A percentile compares a stretch with the other conserved stretches of the same genome.
Evolutionary conservation across 306 rosid species (phyloP).

Genomic region (Acacia crassicarpa): DNA sequence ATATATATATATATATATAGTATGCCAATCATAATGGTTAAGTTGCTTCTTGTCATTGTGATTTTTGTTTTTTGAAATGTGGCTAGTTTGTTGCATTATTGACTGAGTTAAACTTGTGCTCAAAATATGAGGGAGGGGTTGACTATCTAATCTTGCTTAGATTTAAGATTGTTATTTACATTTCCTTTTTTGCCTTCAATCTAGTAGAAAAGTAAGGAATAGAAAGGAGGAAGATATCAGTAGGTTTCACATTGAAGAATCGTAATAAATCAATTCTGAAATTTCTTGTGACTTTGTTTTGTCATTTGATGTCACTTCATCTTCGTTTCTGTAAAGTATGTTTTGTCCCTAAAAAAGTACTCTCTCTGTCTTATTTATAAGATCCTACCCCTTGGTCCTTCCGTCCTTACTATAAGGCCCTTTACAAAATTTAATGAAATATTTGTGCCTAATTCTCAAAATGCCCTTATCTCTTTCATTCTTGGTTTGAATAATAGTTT

Average conservation of each 20-base stretch:
- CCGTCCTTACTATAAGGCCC: background rate
- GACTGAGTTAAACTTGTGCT: background rate
- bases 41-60: background rate
- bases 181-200: background rate
- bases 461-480: background rate
- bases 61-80: slow-evolving; percentile 12
- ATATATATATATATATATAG: background rate
- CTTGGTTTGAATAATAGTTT: background rate
- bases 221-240: background rate
- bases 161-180: slow-evolving; percentile 18
- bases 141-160: slow-evolving; percentile 5
- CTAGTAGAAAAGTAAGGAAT: slow-evolving; percentile 4
- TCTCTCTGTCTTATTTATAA: background rate
- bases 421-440: background rate
- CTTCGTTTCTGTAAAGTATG: background rate
- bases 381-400: background rate
- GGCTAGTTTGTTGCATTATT: slow-evolving; percentile 9
- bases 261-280: background rate
- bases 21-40: background rate
- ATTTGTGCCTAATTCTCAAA: background rate
- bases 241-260: background rate
- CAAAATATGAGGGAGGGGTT: background rate
- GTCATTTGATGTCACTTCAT: background rate
- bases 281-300: background rate
- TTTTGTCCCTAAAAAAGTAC: background rate